Base-by-base conservation (phyloP, 75 land plant genomes). In the Pinus albicaulis region DNA sequence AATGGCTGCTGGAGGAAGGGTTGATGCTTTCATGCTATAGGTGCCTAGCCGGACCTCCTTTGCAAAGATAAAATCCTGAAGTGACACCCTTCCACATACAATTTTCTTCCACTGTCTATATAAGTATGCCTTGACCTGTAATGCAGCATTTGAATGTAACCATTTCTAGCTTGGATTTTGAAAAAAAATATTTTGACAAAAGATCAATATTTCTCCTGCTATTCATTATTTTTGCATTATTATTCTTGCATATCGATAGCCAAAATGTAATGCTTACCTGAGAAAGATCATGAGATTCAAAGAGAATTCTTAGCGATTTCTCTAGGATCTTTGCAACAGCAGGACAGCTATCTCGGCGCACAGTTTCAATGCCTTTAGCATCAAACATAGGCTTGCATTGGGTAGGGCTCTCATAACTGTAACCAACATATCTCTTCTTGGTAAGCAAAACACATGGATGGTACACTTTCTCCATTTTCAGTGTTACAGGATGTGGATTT, bases 341-440 rank as follows among this genome's bases (percentile, higher is more conserved):
- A n/a, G 81, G 80, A 81, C 99, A 96, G 41, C 90, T 89, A 76
- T 96, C 99, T 73, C 99, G 90, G 3, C 99, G 84, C 20, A 96
- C 95, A 55, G 99, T 96, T 84, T 96, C 99, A 64, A 96, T 96
- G 23, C 99, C 99, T 80, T 96, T 96, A 38, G 99, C 99, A 87
- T 94, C 99, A 87, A 96, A 96, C 25, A 72, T 73, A 3, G 99
- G 95, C 34, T 84, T 81, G 25, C 38, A 59, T 80, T 96, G 97
- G 17, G 81, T 85, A 63, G 86, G 77, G 57, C 80, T 90, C 82
- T 96, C 99, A 82, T 90, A 96, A 64, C 95, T 94, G 84, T 94
- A 96, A 56, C 99, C 99, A 74, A 96, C 99, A 88, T 96, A 96
- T 8, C 99, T 85, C 62, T 96, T 96, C 82, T 96, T 96, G 11